phyloP scores from a whole-genome alignment of 2,329 filamentous ascomycete species.

The Penicillium crustosum region DNA sequence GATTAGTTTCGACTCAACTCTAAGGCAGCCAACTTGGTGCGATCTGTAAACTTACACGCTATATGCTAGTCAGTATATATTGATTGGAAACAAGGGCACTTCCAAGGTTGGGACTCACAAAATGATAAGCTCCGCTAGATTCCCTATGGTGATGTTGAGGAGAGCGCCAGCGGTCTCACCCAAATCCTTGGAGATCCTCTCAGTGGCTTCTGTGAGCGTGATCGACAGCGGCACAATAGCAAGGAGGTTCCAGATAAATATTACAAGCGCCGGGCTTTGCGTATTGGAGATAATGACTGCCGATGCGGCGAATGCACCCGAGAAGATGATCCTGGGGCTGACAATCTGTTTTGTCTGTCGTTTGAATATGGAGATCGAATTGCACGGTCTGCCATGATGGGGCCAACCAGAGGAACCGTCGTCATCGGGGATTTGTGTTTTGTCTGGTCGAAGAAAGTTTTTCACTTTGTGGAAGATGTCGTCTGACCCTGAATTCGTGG shows the following conservation, averaged over 20 bases:
- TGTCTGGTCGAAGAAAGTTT: conserved; percentile 2
- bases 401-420: neutral
- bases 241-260: conserved; percentile 65
- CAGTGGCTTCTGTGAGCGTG: conserved; percentile 67
- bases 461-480: conserved; percentile 4
- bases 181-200: conserved; percentile 67
- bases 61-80: neutral
- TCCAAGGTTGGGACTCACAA: conserved; percentile 48
- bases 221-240: conserved; percentile 71
- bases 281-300: conserved; percentile 4
- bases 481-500: neutral
- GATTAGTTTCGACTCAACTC: conserved; percentile 34
- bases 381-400: neutral
- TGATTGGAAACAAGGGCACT: conserved; percentile 21
- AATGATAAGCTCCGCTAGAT: conserved; percentile 73
- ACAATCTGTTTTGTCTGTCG: neutral
- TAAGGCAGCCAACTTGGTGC: neutral
- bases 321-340: conserved; percentile 1
- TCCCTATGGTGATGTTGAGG: conserved; percentile 73
- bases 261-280: neutral
- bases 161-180: conserved; percentile 69
- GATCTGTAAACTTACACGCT: neutral
- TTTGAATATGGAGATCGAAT: neutral
- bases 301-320: neutral
- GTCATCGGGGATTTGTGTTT: neutral